A percentile compares a stretch with the other conserved stretches of the same genome.
These are phyloP conservation scores for Begonia peltatifolia DNA, from an alignment of 306 rosid species.

Conservation along the genomic window DNA sequence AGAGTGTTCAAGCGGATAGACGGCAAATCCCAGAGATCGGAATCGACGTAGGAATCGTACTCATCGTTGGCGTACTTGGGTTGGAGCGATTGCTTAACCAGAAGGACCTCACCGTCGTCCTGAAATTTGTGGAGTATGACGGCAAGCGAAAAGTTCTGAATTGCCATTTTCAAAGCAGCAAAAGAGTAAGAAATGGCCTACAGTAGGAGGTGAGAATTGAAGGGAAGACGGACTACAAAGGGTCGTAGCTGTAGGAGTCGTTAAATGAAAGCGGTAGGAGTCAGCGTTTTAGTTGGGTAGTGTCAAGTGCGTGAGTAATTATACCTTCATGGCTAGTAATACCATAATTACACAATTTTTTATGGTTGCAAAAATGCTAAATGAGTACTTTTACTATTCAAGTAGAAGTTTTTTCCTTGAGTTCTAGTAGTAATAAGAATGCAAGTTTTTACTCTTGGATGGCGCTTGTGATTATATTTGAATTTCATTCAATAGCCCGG, in stretches of 20 bases:
- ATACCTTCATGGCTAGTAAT: too few relatives aligned
- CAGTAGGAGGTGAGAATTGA: too few relatives aligned
- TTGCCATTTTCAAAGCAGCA: constrained; percentile 17
- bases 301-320: too few relatives aligned
- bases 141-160: constrained; percentile 27
- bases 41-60: constrained; percentile 73
- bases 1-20: constrained; percentile 29
- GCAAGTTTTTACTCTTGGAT: background rate
- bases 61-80: constrained; percentile 47
- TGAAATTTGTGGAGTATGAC: constrained; percentile 30
- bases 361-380: too few relatives aligned
- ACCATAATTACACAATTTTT: too few relatives aligned
- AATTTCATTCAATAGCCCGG: too few relatives aligned
- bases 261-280: too few relatives aligned
- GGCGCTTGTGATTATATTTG: too few relatives aligned
- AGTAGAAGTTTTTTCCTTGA: background rate
- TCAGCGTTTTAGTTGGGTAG: too few relatives aligned
- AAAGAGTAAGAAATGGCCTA: background rate
- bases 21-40: constrained; percentile 91
- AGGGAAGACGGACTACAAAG: too few relatives aligned
- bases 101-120: constrained; percentile 35
- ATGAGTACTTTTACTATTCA: too few relatives aligned
- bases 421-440: background rate
- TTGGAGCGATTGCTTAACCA: constrained; percentile 48
- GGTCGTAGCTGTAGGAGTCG: too few relatives aligned